A percentile compares a stretch with the other conserved stretches of the same genome.
phyloP scores from a whole-genome alignment of 345 rosid species.

The Tarenaya hassleriana region DNA sequence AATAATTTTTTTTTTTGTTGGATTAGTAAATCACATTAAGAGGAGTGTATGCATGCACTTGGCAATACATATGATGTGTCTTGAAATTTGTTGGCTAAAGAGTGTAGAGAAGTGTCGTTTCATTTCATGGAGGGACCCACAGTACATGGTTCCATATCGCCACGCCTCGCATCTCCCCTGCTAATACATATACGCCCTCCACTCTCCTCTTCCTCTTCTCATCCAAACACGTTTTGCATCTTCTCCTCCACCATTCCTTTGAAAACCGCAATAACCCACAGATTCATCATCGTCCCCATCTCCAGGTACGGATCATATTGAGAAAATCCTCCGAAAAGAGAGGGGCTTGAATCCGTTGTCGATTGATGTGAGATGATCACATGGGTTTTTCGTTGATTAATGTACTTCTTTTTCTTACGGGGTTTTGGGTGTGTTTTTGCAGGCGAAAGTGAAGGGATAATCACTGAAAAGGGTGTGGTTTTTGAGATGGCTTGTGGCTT shows the following conservation, averaged over 20 bases:
- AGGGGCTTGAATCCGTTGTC: background rate
- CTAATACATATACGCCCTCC: constrained; percentile 33
- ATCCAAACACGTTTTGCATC: background rate
- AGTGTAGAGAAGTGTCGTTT: background rate
- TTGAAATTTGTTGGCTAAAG: too few species aligned
- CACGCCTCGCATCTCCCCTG: too few species aligned
- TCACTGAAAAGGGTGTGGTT: background rate
- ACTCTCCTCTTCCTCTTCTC: constrained; percentile 22
- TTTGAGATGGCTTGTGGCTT: constrained; percentile 38
- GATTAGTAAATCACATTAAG: too few species aligned
- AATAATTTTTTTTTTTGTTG: too few species aligned
- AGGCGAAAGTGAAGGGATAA: constrained; percentile 27
- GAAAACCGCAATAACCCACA: too few species aligned
- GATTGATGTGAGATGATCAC: background rate
- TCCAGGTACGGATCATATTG: too few species aligned
- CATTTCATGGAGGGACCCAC: constrained; percentile 47
- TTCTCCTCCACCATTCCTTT: too few species aligned
- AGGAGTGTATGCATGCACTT: too few species aligned
- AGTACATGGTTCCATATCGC: constrained; percentile 51
- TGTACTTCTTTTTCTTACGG: constrained; percentile 33
- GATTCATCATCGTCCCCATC: too few species aligned
- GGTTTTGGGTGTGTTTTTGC: constrained; percentile 20
- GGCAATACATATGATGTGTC: constrained; percentile 72
- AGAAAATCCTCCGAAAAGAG: too few species aligned
- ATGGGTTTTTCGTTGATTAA: constrained; percentile 28